phyloP scores from a whole-genome alignment of 225 moss, liverwort and hornwort genomes.

The Straminergon stramineum region DNA sequence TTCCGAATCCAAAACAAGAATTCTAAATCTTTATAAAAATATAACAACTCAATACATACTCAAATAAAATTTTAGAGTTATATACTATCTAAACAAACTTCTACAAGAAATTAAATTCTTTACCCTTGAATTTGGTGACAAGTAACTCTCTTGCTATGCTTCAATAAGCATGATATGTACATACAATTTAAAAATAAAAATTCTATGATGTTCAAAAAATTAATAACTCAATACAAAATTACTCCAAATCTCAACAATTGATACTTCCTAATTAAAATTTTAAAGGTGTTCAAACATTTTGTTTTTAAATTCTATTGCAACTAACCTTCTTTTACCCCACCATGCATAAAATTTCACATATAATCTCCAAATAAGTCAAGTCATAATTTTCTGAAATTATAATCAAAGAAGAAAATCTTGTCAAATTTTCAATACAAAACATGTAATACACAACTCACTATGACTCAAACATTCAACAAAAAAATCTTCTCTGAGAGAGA shows the following conservation, averaged over 20 bases:
- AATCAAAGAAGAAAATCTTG: too few relatives aligned
- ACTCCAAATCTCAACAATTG: background rate
- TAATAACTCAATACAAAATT: background rate
- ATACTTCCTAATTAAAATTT: background rate
- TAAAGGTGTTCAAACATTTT: rapidly evolving
- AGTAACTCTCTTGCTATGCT: too few relatives aligned
- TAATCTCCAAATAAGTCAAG: background rate
- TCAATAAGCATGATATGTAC: too few relatives aligned
- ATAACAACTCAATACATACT: too few relatives aligned
- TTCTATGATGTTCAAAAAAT: background rate
- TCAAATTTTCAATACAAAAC: background rate
- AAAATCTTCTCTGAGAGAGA: background rate
- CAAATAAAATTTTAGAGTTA: too few relatives aligned
- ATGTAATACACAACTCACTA: background rate
- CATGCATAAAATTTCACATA: background rate
- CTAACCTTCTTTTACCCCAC: background rate
- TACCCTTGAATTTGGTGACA: too few relatives aligned
- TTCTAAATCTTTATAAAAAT: too few relatives aligned
- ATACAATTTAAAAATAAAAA: background rate
- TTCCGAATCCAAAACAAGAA: too few relatives aligned
- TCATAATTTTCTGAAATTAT: background rate
- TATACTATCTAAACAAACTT: too few relatives aligned
- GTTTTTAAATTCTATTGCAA: background rate
- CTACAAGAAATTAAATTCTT: too few relatives aligned
- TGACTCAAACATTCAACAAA: background rate